Conservation (phyloP, 208 protist species). For the Leishmania braziliensis region DNA sequence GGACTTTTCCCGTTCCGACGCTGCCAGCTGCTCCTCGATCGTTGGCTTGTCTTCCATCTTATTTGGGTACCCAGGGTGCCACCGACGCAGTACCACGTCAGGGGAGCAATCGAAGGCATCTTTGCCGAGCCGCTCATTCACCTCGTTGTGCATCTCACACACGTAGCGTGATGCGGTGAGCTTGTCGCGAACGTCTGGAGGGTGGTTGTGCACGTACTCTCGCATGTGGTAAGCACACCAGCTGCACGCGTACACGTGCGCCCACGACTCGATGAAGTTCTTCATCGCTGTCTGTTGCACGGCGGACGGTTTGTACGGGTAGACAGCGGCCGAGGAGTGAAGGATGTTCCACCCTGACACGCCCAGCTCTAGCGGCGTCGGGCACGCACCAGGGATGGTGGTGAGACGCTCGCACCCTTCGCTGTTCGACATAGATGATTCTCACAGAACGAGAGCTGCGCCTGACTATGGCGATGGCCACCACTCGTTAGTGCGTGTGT, state of each 20-base stretch:
- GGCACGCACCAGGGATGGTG: conserved; percentile 61
- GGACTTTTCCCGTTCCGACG: conserved; percentile 17
- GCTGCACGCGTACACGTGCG: conserved; percentile 85
- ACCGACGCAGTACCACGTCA: conserved; percentile 70
- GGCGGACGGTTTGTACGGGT: conserved; percentile 68
- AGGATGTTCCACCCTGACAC: conserved; percentile 86
- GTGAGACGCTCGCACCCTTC: conserved; percentile 18
- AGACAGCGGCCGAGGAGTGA: conserved; percentile 84
- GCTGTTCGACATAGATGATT: background rate
- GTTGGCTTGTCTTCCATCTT: conserved; percentile 77
- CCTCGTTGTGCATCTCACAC: conserved; percentile 91
- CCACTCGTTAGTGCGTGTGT: background rate
- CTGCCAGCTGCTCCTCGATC: conserved; percentile 67
- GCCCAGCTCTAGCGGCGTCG: conserved; percentile 70
- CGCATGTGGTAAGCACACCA: conserved; percentile 91
- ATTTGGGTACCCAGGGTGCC: conserved; percentile 88
- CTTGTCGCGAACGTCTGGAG: conserved; percentile 75
- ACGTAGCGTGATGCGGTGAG: conserved; percentile 69
- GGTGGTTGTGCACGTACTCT: conserved; percentile 60
- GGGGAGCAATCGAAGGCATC: conserved; percentile 74
- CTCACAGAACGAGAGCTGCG: background rate
- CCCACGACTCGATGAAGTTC: conserved; percentile 78
- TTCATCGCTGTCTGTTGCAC: conserved; percentile 74
- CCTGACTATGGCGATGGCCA: background rate
- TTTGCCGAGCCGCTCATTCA: conserved; percentile 82